phyloP scores from a whole-genome alignment of 192 early-diverging fungal species.

The Entophlyctis luteolus region DNA sequence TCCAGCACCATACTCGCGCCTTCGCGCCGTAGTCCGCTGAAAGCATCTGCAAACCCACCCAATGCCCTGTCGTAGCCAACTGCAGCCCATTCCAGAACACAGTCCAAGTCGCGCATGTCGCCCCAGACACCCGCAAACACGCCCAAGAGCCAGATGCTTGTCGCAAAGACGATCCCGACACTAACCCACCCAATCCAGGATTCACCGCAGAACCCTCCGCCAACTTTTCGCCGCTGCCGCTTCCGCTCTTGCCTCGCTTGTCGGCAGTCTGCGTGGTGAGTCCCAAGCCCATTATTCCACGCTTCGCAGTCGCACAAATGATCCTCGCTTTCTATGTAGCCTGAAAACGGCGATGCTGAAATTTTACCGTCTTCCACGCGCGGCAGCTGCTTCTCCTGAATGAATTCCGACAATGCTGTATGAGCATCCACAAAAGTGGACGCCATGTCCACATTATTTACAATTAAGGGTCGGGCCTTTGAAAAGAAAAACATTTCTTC shows the following conservation, averaged over 20 bases:
- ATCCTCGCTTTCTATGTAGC: constrained; percentile 8
- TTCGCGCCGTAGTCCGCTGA: not conserved
- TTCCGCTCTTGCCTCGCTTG: not conserved
- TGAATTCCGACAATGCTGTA: too few relatives aligned
- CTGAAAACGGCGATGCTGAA: constrained; percentile 12
- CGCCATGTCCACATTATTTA: constrained; percentile 1
- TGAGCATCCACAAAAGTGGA: not conserved
- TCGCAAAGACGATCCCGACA: constrained; percentile 24
- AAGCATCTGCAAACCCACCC: constrained; percentile 13
- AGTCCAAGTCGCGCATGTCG: constrained; percentile 27
- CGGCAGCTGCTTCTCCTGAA: not conserved
- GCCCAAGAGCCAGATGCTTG: constrained; percentile 1
- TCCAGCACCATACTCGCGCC: constrained; percentile 20
- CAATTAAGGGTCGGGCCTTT: constrained; percentile 5
- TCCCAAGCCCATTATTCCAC: constrained; percentile 9
- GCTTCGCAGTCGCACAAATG: constrained; percentile 5
- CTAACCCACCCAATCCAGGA: too few relatives aligned
- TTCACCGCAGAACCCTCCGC: too few relatives aligned
- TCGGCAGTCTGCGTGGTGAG: not conserved
- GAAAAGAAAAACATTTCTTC: not conserved
- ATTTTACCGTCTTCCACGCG: not conserved
- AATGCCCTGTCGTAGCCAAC: constrained; percentile 26
- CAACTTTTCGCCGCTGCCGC: not conserved
- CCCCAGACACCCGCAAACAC: constrained; percentile 1
- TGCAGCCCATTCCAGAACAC: constrained; percentile 19